Evolutionary conservation across 805 yeast genomes (phyloP).

Genomic region (Nakazawaea pomicola): DNA sequence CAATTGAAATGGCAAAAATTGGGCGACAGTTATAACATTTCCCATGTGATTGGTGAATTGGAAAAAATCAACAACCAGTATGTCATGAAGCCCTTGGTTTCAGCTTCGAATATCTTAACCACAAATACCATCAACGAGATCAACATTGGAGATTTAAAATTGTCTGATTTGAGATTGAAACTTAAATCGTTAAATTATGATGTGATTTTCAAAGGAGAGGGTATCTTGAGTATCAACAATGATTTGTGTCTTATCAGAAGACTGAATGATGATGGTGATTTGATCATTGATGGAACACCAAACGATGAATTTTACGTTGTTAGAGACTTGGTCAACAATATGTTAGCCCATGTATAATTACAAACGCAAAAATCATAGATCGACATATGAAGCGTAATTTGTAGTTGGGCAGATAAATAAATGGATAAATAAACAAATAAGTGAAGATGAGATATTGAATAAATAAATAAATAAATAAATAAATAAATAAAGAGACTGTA

Average conservation of each 20-base stretch:
- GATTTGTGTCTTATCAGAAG: slow-evolving; percentile 64
- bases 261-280: slow-evolving; percentile 65
- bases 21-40: slow-evolving; percentile 74
- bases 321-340: slow-evolving; percentile 61
- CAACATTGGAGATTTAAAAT: slow-evolving; percentile 83
- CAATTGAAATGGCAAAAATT: slow-evolving; percentile 78
- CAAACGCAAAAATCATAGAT: background rate
- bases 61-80: slow-evolving; percentile 10
- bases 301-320: slow-evolving; percentile 75
- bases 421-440: background rate
- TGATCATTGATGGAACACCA: slow-evolving; percentile 79
- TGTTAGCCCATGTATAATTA: slow-evolving; percentile 67
- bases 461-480: background rate
- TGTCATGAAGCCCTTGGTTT: slow-evolving; percentile 8
- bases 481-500: slow-evolving; percentile 12
- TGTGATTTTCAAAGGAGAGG: slow-evolving; percentile 92
- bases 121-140: slow-evolving; percentile 31
- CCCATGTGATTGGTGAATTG: slow-evolving; percentile 74
- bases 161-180: slow-evolving; percentile 71
- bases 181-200: slow-evolving; percentile 52
- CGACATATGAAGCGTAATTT: background rate
- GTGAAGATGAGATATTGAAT: background rate
- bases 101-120: slow-evolving; percentile 5
- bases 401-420: no score
- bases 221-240: slow-evolving; percentile 82